Percentiles rank a stretch among this genome's conserved stretches.
Evolutionary conservation across 2,329 filamentous ascomycete species (phyloP).

Genomic region (Cercospora sesami): DNA sequence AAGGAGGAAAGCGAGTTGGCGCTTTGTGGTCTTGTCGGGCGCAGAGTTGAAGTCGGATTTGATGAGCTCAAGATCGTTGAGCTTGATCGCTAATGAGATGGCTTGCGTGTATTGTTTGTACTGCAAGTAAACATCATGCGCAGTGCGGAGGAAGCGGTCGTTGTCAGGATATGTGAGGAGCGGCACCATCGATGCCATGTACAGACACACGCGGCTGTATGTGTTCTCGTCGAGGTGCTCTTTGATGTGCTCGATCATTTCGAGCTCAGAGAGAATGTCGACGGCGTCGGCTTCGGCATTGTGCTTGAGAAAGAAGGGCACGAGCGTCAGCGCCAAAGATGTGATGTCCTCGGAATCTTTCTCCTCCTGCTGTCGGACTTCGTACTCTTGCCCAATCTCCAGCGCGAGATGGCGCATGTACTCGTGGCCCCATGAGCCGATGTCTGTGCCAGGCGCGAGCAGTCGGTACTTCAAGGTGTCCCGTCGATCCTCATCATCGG

Average conservation of each 20-base stretch:
- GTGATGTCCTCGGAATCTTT: slow-evolving; percentile 80
- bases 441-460: slow-evolving; percentile 84
- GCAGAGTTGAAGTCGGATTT: slow-evolving; percentile 77
- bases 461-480: slow-evolving; percentile 96
- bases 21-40: slow-evolving; percentile 77
- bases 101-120: slow-evolving; percentile 94
- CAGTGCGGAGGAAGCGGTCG: slow-evolving; percentile 87
- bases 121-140: slow-evolving; percentile 88
- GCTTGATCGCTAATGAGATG: slow-evolving; percentile 86
- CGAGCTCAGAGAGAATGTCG: slow-evolving; percentile 92
- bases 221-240: slow-evolving; percentile 92
- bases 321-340: slow-evolving; percentile 77
- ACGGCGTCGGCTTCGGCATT: slow-evolving; percentile 98
- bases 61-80: slow-evolving; percentile 81
- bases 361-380: slow-evolving; percentile 80
- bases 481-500: slow-evolving; percentile 82
- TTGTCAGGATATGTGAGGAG: slow-evolving; percentile 97
- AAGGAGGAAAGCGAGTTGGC: slow-evolving; percentile 91
- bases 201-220: slow-evolving; percentile 87
- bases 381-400: slow-evolving; percentile 93
- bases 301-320: slow-evolving; percentile 93
- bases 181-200: slow-evolving; percentile 99
- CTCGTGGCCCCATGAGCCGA: slow-evolving; percentile 97
- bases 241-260: slow-evolving; percentile 91
- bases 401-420: slow-evolving; percentile 94